phyloP scores from a whole-genome alignment of 306 rosid genomes.

The Vigna mungo region DNA sequence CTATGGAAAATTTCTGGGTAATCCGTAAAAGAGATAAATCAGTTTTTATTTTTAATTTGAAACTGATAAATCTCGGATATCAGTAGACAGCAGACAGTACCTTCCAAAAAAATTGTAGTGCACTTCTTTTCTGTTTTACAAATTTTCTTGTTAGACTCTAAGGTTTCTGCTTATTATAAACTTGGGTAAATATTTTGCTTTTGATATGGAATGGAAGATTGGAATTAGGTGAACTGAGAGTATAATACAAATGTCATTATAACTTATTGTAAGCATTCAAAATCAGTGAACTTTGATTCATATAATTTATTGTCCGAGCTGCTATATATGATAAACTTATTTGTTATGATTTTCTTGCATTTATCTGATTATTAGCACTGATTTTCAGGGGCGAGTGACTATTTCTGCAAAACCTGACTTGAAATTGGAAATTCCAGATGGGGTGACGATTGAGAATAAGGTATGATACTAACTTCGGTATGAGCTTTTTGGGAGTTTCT shows the following conservation, averaged over 20 bases:
- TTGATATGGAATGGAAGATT: constrained; percentile 7
- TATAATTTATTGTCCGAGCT: constrained; percentile 7
- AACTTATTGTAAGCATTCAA: constrained; percentile 32
- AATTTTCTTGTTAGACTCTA: constrained; percentile 16
- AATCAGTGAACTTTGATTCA: not conserved
- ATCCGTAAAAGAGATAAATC: not conserved
- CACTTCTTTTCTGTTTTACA: not conserved
- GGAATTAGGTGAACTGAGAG: constrained; percentile 15
- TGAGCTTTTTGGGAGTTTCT: constrained; percentile 21
- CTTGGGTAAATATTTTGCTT: not conserved
- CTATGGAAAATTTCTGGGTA: not conserved
- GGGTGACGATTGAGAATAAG: constrained; percentile 67
- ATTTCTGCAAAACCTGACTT: constrained; percentile 66
- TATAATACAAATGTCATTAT: not conserved
- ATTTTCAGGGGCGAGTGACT: constrained; percentile 69
- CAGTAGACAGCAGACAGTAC: not conserved
- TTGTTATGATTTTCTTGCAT: constrained; percentile 10
- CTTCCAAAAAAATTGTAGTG: not conserved
- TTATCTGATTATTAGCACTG: constrained; percentile 33
- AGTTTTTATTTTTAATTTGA: not conserved
- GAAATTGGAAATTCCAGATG: constrained; percentile 77
- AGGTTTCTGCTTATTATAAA: not conserved
- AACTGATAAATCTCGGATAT: not conserved
- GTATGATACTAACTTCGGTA: constrained; percentile 39
- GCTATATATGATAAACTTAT: not conserved